Evolutionary conservation across 1,284 basidiomycete genomes (phyloP).

Genomic region (Schizopora paradoxa): DNA sequence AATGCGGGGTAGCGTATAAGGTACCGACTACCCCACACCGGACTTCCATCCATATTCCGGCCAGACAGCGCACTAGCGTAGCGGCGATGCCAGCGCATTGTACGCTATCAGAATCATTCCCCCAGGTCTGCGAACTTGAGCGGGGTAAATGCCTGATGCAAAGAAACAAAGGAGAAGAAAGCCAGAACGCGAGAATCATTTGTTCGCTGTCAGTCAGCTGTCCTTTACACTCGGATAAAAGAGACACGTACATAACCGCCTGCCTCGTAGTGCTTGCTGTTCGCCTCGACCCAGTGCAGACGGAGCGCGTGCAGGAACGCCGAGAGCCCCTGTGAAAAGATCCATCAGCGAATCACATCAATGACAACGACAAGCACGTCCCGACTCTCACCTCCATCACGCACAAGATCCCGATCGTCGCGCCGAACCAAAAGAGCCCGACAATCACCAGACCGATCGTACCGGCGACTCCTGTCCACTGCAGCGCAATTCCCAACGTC

Average conservation of each 20-base stretch:
- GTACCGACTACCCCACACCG: background rate
- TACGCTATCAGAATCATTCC: constrained; percentile 24
- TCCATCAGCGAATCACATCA: constrained; percentile 11
- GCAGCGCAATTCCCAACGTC: constrained; percentile 65
- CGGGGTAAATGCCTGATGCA: constrained; percentile 65
- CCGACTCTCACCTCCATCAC: constrained; percentile 79
- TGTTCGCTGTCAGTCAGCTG: constrained; percentile 25
- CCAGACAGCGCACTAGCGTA: background rate
- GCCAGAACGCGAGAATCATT: constrained; percentile 13
- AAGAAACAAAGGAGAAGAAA: too few relatives aligned
- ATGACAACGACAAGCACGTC: constrained; percentile 9
- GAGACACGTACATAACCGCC: constrained; percentile 71
- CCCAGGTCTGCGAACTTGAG: constrained; percentile 56
- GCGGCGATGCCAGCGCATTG: constrained; percentile 1
- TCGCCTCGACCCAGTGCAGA: constrained; percentile 97
- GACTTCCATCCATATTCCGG: background rate
- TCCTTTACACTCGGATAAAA: constrained; percentile 25
- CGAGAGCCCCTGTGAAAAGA: constrained; percentile 67
- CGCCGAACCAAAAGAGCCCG: constrained; percentile 75
- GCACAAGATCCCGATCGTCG: constrained; percentile 79
- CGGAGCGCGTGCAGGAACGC: constrained; percentile 96
- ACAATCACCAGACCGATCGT: constrained; percentile 60
- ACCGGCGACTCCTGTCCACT: constrained; percentile 50
- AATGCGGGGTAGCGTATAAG: constrained; percentile 16
- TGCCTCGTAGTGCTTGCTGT: constrained; percentile 95